These are phyloP conservation scores for Apiospora pterosperma DNA, from an alignment of 2,329 filamentous ascomycete species.

Conservation along the genomic window DNA sequence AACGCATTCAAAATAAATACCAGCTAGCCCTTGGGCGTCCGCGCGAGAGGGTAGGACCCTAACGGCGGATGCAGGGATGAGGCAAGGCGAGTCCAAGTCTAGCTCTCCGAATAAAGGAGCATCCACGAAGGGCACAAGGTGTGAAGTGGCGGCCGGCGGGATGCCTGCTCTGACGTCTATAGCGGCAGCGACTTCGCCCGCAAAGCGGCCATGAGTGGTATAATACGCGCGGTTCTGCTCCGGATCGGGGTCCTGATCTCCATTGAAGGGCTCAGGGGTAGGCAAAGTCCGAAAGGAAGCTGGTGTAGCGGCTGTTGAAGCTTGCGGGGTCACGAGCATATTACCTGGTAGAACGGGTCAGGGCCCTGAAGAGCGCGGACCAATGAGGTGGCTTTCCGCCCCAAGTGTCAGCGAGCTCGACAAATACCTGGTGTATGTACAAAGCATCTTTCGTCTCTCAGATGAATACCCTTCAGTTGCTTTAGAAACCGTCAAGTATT, in stretches of 20 bases:
- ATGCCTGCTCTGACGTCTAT: background rate
- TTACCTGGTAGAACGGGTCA: background rate
- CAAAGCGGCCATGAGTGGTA: background rate
- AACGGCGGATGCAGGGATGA: background rate
- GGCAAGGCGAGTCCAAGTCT: background rate
- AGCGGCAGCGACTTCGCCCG: background rate
- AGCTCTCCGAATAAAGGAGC: background rate
- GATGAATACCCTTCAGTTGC: background rate
- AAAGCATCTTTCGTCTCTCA: background rate
- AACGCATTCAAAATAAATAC: background rate
- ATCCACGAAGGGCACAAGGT: background rate
- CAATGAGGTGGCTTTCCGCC: background rate
- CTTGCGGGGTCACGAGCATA: background rate
- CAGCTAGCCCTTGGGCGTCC: background rate
- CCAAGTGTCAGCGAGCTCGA: background rate
- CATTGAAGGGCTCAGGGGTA: background rate
- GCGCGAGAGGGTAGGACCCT: background rate
- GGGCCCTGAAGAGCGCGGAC: background rate
- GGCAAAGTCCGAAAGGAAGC: background rate
- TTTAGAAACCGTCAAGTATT: too few relatives aligned
- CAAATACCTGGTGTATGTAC: background rate
- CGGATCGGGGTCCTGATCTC: background rate
- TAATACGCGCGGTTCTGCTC: background rate
- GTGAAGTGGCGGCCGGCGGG: background rate
- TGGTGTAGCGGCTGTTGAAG: background rate